phyloP scores from a whole-genome alignment of 2,329 filamentous ascomycete species.

The Xylariaceae sp. region DNA sequence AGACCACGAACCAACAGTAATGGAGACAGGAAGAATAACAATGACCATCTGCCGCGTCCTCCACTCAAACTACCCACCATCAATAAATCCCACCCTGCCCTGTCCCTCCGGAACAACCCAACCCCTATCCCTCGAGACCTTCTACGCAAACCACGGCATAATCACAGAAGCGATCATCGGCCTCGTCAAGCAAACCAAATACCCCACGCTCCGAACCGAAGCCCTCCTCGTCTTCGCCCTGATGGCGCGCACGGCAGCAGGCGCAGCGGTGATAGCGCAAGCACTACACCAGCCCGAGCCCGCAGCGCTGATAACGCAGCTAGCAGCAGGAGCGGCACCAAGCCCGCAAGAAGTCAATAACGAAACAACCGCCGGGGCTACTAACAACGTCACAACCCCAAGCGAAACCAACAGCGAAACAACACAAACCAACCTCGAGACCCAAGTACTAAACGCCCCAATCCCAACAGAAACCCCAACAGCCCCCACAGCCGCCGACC shows the following conservation, averaged over 20 bases:
- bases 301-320: conserved; percentile 42
- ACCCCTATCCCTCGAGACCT: conserved; percentile 24
- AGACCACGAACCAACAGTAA: conserved; percentile 52
- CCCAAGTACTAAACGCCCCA: conserved; percentile 43
- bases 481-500: conserved; percentile 43
- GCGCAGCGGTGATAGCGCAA: conserved; percentile 43
- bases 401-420: too few relatives aligned
- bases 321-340: conserved; percentile 45
- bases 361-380: too few relatives aligned
- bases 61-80: too few relatives aligned
- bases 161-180: conserved; percentile 45
- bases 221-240: conserved; percentile 60
- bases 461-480: conserved; percentile 32
- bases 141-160: conserved; percentile 43
- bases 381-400: too few relatives aligned
- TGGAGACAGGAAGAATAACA: conserved; percentile 55
- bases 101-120: neutral
- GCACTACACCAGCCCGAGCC: conserved; percentile 43
- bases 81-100: too few relatives aligned
- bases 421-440: conserved; percentile 33
- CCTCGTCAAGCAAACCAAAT: conserved; percentile 54
- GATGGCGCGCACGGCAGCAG: conserved; percentile 50
- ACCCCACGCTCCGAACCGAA: conserved; percentile 56
- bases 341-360: neutral
- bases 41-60: conserved; percentile 52